Base-by-base conservation (phyloP, 2,329 filamentous ascomycete species). In the Fusarium buxicola region DNA sequence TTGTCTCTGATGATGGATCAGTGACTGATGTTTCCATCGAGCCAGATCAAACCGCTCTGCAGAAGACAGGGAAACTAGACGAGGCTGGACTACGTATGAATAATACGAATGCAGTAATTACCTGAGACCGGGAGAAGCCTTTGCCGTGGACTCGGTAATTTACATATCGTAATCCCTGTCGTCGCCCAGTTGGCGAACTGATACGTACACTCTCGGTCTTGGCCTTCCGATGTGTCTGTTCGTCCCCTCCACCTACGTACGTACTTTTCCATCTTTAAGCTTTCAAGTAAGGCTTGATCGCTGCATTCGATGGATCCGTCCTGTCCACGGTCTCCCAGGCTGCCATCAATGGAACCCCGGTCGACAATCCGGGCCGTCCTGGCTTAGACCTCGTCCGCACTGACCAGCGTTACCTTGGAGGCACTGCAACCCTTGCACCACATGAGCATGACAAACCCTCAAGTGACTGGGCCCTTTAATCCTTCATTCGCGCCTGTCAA, bases 401-500 rank as follows among this genome's bases (percentile, higher is more conserved):
- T 58, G 46, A 30, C 39, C 40, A 55, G 36, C 58, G 35, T 55
- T 51, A 44, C 39, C 40, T 34, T 43, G 46, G 21, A 21, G 21
- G 21, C 21, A 6, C 6, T 21, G 10, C 15, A 25, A 51, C 36
- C 31, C 48, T 39, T 41, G 30, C 39, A 31, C 49, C 46, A n/a
- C 56, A 43, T 58, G 38, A 16, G 32, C 34, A 43, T 36, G 43
- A 39, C 45, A 36, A 58, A 52, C 28, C 21, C 32, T 30, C 35
- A 30, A 44, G n/a, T 32, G 27, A 34, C 47, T 36, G 30, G 30
- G 27, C 27, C 30, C 36, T 31, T 40, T 43, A 18, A 48, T 52
- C 45, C 50, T 58, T 45, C 35, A 21, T 30, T 31, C 27, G 47
- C 46, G 43, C 47, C 54, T 69, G 66, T 65, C 63, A 61, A 60